Base-by-base conservation (phyloP, 331 rosid species). In the Acacia pycnantha region DNA sequence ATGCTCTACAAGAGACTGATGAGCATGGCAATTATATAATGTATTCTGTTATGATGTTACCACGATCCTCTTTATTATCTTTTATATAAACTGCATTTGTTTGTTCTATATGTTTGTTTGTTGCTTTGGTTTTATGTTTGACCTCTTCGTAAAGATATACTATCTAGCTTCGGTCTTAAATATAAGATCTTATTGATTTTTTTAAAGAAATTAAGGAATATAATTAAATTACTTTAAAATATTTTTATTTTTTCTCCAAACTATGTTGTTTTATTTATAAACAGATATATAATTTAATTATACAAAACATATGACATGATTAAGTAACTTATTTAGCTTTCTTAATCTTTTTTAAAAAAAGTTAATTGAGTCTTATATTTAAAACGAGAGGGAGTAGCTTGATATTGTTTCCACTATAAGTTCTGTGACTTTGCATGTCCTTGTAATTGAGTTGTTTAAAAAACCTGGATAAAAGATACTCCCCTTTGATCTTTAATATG, bases 71-170 rank as follows among this genome's bases (percentile, higher is more conserved):
- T 37, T 37, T 54, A 46, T 68, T 19, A 5, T 59, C 37, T 66
- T 53, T 47, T 41, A 37, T 19, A 35, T 19, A 40, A 68, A 46
- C 62, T 69, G 50, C 33, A 75, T 41, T 65, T 82, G 43, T 67
- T 70, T 76, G 74, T 26, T 76, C 21, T 43, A 67, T 3, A 64
- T 79, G 18, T 43, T 43, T 29, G 56, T 5, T 16, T 40, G 68
- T 24, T 77, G 31, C 47, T 51, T 64, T 35, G 41, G 5, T 82
- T 79, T 75, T 70, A 51, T 79, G 74, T 59, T 82, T 75, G 59
- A 4, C 18, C 14, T 73, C 18, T 70, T 58, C 65, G 43, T 72
- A 21, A 24, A 54, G 74, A 47, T 81, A 72, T 65, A 72, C 1
- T 35, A 35, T 1, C n/a, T n/a, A n/a, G n/a, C 40, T 35, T 1